Evolutionary conservation across 495 filamentous ascomycete genomes (phyloP).

Genomic region (Friedmanniomyces endolithicus): DNA sequence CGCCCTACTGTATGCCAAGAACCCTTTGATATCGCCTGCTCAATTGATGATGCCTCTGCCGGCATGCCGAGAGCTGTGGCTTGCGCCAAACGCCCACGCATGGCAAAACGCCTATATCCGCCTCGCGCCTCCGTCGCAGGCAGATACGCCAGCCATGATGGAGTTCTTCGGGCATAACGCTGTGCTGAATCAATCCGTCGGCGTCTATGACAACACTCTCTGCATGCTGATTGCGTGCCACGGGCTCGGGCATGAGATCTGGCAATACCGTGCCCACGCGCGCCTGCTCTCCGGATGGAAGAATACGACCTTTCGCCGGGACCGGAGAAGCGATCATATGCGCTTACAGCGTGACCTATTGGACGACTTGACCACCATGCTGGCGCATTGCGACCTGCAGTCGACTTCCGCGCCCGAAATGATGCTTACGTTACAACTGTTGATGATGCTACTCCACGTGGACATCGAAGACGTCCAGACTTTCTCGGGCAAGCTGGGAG

Average conservation of each 20-base stretch:
- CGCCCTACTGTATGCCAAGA: slow-evolving; percentile 43
- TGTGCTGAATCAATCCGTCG: not conserved
- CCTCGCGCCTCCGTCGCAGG: not conserved
- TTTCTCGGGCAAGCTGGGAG: slow-evolving; percentile 48
- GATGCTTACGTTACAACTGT: slow-evolving; percentile 38
- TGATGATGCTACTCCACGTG: slow-evolving; percentile 46
- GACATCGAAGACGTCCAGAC: slow-evolving; percentile 50
- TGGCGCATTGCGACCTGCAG: slow-evolving; percentile 6
- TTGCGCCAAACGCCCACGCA: slow-evolving; percentile 39
- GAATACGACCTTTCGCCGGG: not conserved
- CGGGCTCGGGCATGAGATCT: slow-evolving; percentile 9
- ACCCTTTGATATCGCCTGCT: slow-evolving; percentile 47
- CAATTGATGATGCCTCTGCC: slow-evolving; percentile 49
- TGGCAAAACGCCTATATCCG: slow-evolving; percentile 42
- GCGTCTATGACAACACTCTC: not conserved
- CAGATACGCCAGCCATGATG: not conserved
- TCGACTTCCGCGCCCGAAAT: not conserved
- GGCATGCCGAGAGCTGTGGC: slow-evolving; percentile 40
- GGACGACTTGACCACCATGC: slow-evolving; percentile 1
- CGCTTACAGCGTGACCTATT: not conserved
- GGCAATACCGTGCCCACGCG: slow-evolving; percentile 2
- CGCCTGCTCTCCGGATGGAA: not conserved
- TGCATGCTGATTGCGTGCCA: slow-evolving; percentile 7
- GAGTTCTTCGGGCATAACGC: slow-evolving; percentile 7
- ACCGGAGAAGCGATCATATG: not conserved